Conservation (phyloP, 1,284 basidiomycete species). For the Cutaneotrichosporon cutaneum region DNA sequence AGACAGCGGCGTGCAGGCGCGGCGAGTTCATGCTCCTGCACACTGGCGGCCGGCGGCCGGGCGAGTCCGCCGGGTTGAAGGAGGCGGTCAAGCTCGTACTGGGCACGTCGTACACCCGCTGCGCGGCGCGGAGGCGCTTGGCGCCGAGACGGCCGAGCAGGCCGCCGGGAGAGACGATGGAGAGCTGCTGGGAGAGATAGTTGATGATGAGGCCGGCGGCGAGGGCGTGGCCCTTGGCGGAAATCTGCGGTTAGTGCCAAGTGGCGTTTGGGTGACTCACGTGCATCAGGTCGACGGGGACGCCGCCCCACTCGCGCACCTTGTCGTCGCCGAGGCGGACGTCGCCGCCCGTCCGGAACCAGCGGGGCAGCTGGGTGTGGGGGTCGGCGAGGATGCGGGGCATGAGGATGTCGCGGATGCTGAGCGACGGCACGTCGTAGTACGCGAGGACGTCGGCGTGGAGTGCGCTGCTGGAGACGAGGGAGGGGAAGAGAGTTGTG, state of each 20-base stretch:
- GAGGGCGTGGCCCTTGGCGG: constrained; percentile 43
- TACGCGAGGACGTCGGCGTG: constrained; percentile 48
- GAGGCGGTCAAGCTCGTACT: constrained; percentile 13
- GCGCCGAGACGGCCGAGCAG: constrained; percentile 7
- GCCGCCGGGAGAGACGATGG: constrained; percentile 10
- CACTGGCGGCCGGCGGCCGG: constrained; percentile 26
- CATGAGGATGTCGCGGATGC: constrained; percentile 45
- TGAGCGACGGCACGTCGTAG: constrained; percentile 49
- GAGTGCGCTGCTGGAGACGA: constrained; percentile 43
- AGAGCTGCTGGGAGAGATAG: constrained; percentile 39
- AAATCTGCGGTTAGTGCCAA: constrained; percentile 33
- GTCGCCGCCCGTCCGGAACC: constrained; percentile 47
- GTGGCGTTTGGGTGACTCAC: constrained; percentile 32
- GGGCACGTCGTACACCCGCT: constrained; percentile 20
- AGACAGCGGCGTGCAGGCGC: constrained; percentile 26
- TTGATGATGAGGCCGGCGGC: constrained; percentile 43
- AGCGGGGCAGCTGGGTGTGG: constrained; percentile 39
- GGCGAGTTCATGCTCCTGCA: constrained; percentile 44
- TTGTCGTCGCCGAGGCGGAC: constrained; percentile 42
- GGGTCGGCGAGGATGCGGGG: constrained; percentile 45
- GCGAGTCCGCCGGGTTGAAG: constrained; percentile 15
- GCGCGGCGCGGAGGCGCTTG: constrained; percentile 13
- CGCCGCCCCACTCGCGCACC: constrained; percentile 42
- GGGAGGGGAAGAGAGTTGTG: constrained; percentile 46
- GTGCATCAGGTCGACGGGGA: constrained; percentile 49